Evolutionary conservation across 2,329 filamentous ascomycete species (phyloP).

Genomic region (Microdochium bolleyi): DNA sequence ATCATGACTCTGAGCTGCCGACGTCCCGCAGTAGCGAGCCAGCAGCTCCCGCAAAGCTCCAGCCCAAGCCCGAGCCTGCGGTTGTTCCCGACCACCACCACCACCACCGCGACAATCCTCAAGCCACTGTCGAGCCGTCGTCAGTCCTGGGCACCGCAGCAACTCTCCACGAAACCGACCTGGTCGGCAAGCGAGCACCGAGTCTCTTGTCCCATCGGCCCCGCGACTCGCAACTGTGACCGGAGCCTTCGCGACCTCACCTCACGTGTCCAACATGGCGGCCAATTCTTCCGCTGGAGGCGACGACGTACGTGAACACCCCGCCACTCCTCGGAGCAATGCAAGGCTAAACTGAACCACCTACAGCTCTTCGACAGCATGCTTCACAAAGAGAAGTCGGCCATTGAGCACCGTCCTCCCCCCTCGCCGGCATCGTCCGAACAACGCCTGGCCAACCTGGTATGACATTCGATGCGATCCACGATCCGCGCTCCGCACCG

Average conservation of each 20-base stretch:
- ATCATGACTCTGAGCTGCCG: neutral
- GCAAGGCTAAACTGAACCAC: neutral
- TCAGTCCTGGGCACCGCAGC: neutral
- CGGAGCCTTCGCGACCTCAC: no score
- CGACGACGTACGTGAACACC: conserved; percentile 18
- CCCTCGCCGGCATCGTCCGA: conserved; percentile 39
- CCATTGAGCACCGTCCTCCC: conserved; percentile 16
- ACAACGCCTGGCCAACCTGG: conserved; percentile 40
- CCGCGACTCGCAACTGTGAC: neutral
- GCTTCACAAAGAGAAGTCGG: conserved; percentile 17
- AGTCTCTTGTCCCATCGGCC: neutral
- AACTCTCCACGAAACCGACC: neutral
- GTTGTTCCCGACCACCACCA: neutral
- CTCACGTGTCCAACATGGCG: conserved; percentile 10
- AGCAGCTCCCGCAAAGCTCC: neutral
- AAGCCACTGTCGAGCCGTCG: no score
- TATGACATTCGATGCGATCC: conserved; percentile 24
- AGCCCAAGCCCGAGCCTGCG: neutral
- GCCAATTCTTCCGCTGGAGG: conserved; percentile 11
- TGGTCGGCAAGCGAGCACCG: neutral
- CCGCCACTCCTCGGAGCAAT: neutral
- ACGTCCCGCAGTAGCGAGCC: no score
- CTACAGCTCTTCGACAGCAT: conserved; percentile 20
- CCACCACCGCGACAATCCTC: neutral
- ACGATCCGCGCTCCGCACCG: neutral